Percentiles rank a stretch among this genome's conserved stretches.
Evolutionary conservation across 805 yeast species (phyloP).

Genomic region (Naumovozyma castellii): DNA sequence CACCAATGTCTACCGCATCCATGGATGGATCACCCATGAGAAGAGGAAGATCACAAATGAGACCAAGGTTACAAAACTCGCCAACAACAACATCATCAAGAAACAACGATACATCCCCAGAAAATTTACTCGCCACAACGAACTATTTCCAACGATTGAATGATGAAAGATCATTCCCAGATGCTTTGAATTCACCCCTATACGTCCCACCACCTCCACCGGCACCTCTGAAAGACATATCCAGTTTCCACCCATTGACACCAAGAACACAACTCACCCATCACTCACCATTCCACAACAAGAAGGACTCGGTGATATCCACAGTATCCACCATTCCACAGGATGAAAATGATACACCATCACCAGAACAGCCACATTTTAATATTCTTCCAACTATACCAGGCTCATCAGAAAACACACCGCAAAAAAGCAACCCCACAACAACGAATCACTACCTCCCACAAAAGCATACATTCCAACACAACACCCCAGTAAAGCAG

Average conservation of each 20-base stretch:
- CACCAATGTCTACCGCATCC: slow-evolving; percentile 14
- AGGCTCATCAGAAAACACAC: slow-evolving; percentile 24
- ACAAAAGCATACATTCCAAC: slow-evolving; percentile 25
- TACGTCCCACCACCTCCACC: slow-evolving; percentile 9
- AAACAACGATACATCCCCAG: no score
- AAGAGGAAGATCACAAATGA: not conserved
- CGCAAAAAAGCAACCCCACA: slow-evolving; percentile 9
- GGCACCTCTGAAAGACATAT: not conserved
- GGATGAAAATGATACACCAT: slow-evolving; percentile 14
- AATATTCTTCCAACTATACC: slow-evolving; percentile 23
- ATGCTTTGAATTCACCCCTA: slow-evolving; percentile 1
- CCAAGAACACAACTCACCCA: slow-evolving; percentile 1
- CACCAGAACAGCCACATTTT: slow-evolving; percentile 13
- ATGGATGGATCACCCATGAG: slow-evolving; percentile 20
- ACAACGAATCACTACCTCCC: no score
- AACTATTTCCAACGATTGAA: not conserved
- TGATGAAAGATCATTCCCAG: not conserved
- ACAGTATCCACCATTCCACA: slow-evolving; percentile 28
- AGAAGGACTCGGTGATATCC: slow-evolving; percentile 22
- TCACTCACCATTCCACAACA: slow-evolving; percentile 12
- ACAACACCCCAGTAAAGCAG: slow-evolving; percentile 19
- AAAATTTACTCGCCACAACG: not conserved
- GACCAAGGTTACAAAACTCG: slow-evolving; percentile 1
- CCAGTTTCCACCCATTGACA: not conserved
- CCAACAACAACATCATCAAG: no score